phyloP scores from a whole-genome alignment of 768 basidiomycete genomes.

The Heimioporus sp. region DNA sequence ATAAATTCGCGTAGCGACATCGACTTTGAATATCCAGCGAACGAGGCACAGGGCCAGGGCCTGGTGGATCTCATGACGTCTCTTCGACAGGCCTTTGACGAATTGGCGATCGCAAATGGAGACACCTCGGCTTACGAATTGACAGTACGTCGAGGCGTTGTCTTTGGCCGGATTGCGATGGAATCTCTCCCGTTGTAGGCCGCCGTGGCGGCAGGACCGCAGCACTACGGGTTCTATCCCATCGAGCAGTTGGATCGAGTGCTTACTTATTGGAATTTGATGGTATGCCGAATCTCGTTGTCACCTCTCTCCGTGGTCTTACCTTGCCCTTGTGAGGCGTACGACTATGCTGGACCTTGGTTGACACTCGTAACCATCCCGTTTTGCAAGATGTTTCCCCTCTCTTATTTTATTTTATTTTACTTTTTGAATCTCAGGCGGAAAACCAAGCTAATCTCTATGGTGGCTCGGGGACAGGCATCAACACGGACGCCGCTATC shows the following conservation, averaged over 20 bases:
- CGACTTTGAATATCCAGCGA: constrained; percentile 77
- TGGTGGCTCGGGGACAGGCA: constrained; percentile 56
- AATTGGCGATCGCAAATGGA: constrained; percentile 56
- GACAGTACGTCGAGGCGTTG: constrained; percentile 32
- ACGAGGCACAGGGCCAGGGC: constrained; percentile 56
- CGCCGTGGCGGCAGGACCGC: constrained; percentile 62
- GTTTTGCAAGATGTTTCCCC: not conserved
- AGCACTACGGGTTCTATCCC: constrained; percentile 55
- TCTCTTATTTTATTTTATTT: constrained; percentile 4
- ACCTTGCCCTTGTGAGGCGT: constrained; percentile 42
- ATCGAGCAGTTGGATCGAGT: constrained; percentile 64
- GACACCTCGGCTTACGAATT: constrained; percentile 59
- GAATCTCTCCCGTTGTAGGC: constrained; percentile 27
- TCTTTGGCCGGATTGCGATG: not conserved
- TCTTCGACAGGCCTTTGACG: constrained; percentile 60
- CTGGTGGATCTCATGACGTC: constrained; percentile 64
- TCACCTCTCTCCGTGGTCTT: not conserved
- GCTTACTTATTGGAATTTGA: constrained; percentile 78
- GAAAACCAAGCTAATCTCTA: constrained; percentile 69
- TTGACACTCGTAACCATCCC: constrained; percentile 49
- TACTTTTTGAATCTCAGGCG: constrained; percentile 25
- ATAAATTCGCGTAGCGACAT: constrained; percentile 49
- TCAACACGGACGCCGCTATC: constrained; percentile 68
- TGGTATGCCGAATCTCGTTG: constrained; percentile 42
- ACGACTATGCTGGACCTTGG: constrained; percentile 82